A percentile compares a stretch with the other conserved stretches of the same genome.
Conservation (phyloP, 495 filamentous ascomycete genomes). For the Glarea lozoyensis region DNA sequence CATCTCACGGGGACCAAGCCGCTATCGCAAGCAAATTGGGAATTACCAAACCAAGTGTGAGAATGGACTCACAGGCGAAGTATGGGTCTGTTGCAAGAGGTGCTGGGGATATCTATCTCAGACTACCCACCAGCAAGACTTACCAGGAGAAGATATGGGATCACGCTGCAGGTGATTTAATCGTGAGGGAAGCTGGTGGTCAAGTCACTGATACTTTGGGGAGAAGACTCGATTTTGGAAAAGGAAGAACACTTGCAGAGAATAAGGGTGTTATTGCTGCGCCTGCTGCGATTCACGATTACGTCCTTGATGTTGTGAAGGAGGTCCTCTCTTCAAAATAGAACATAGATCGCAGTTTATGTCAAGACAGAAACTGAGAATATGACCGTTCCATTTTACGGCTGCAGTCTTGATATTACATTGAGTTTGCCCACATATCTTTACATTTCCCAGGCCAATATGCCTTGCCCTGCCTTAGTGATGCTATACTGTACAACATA, state of each 20-base stretch:
- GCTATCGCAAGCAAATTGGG: slow-evolving; percentile 76
- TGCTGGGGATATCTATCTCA: slow-evolving; percentile 87
- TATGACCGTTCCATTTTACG: too few species aligned
- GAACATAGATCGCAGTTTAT: not conserved
- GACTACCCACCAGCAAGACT: slow-evolving; percentile 69
- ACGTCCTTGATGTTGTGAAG: slow-evolving; percentile 77
- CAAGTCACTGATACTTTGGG: slow-evolving; percentile 81
- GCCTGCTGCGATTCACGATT: slow-evolving; percentile 58
- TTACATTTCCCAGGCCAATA: not conserved
- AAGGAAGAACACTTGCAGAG: slow-evolving; percentile 72
- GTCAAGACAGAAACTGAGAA: not conserved
- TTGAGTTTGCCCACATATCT: too few species aligned
- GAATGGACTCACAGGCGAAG: slow-evolving; percentile 97
- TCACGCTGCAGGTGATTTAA: slow-evolving; percentile 91
- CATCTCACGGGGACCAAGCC: slow-evolving; percentile 75
- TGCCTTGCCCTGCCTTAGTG: slow-evolving; percentile 11
- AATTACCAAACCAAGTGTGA: slow-evolving; percentile 75
- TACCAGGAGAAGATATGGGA: slow-evolving; percentile 99
- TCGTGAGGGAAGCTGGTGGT: slow-evolving; percentile 90
- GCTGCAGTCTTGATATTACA: too few species aligned
- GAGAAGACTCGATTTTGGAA: slow-evolving; percentile 70
- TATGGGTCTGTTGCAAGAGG: slow-evolving; percentile 94
- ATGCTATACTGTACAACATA: slow-evolving; percentile 21
- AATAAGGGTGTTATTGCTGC: slow-evolving; percentile 95
- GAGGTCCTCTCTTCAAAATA: slow-evolving; percentile 49